Percentiles rank a stretch among this genome's conserved stretches.
Evolutionary conservation across 2,329 filamentous ascomycete genomes (phyloP).

Genomic region (Dactylellina sp.): DNA sequence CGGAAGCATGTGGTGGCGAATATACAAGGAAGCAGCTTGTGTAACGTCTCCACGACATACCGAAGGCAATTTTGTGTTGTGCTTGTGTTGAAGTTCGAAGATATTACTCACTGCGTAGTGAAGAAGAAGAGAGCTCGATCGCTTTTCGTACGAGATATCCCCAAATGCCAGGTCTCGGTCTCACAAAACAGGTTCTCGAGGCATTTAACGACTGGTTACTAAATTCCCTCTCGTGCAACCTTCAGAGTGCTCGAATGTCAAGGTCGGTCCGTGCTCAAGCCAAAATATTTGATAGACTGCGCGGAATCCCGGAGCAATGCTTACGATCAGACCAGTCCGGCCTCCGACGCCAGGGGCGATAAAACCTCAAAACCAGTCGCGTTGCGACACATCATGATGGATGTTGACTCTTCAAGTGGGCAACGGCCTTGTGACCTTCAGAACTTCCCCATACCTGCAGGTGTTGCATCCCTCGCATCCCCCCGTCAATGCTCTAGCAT

Average conservation of each 20-base stretch:
- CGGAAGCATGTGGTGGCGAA: background rate
- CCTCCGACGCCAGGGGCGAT: slow-evolving; percentile 7
- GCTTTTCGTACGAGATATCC: no score
- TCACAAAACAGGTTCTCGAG: slow-evolving; percentile 14
- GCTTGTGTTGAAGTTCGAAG: background rate
- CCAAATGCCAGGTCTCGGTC: background rate
- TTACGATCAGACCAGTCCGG: background rate
- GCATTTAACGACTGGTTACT: slow-evolving; percentile 26
- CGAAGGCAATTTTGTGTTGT: slow-evolving; percentile 16
- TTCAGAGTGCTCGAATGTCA: background rate
- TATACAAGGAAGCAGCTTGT: background rate
- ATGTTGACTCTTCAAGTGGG: background rate
- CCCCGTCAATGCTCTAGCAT: slow-evolving; percentile 1
- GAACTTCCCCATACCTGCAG: slow-evolving; percentile 19
- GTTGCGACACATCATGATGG: slow-evolving; percentile 48
- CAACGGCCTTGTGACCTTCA: slow-evolving; percentile 29
- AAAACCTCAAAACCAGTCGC: slow-evolving; percentile 40
- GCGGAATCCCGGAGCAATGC: background rate
- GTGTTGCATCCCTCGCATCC: slow-evolving; percentile 20
- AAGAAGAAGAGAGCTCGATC: no score
- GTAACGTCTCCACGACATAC: background rate
- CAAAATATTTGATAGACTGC: background rate
- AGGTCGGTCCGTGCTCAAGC: slow-evolving; percentile 19
- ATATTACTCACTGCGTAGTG: no score
- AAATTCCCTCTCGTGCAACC: slow-evolving; percentile 41